Evolutionary conservation across 176 grass and related monocot species (phyloP), one percentile per base, ranked within the genome.

Genomic region (Avena insularis): DNA sequence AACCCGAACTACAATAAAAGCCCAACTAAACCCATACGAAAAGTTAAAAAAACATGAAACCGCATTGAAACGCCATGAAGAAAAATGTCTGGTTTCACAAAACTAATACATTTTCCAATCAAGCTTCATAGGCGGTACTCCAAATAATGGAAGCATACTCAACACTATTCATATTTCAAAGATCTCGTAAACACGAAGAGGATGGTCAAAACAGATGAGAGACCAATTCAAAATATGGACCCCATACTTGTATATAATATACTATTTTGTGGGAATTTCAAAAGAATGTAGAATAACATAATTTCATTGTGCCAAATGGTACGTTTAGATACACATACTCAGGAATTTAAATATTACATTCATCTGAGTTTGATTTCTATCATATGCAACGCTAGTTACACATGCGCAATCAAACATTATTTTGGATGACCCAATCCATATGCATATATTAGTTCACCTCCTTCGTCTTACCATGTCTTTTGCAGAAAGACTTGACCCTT

Each of bases 401-500:
- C 36, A 66, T 56, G 54, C 54, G 6, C 14, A 16, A 16, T 56
- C 54, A 56, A 56, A 56, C 54, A 7, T 56, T 63, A 47, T 23
- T 63, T 29, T 27, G 12, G n/a, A 15, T 38, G 4, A 23, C 38
- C 58, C 58, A 46, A 25, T 27, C 58, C 11, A 14, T 66, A 6
- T 48, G 57, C 20, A 63, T 6, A 5, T 17, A 45, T 45, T 21
- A 85, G 2, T 6, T 27, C 12, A 6, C 23, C 76, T 72, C 12
- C 19, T 71, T 79, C 0, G 17, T 19, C 40, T 94, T 92, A 2
- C 50, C 60, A 85, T 97, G 94, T 77, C 90, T 92, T 15, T 83
- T 21, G 66, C 88, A 97, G 80, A 97, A 97, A 46, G 75, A 97
- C 51, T 92, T 85, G 23, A 93, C 40, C 64, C 92, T 81, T 14